Percentiles rank a stretch among this genome's conserved stretches.
phyloP scores from a whole-genome alignment of 352 stramenopile genomes.

The Phytophthora cryptogea region DNA sequence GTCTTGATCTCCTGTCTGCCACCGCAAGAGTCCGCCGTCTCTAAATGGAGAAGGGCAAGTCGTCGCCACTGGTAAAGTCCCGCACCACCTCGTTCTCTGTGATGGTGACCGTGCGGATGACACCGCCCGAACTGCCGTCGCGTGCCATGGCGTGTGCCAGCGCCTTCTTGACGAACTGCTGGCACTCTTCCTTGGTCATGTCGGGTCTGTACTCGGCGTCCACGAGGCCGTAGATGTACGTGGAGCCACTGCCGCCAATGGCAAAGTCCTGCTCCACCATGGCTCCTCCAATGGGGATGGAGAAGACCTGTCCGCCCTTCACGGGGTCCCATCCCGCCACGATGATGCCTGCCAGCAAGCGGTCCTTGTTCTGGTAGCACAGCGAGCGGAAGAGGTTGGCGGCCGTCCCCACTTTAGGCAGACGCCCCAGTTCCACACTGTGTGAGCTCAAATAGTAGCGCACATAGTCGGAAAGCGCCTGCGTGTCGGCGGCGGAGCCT shows the following conservation, averaged over 20 bases:
- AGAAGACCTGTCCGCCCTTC: slow-evolving; percentile 96
- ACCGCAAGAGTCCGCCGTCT: not conserved
- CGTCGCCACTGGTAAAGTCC: slow-evolving; percentile 92
- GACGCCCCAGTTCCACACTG: slow-evolving; percentile 82
- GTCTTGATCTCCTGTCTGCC: slow-evolving; percentile 5
- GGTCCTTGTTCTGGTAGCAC: slow-evolving; percentile 99
- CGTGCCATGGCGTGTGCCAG: slow-evolving; percentile 97
- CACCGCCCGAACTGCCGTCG: slow-evolving; percentile 97
- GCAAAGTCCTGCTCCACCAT: slow-evolving; percentile 98
- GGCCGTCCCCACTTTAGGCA: slow-evolving; percentile 97
- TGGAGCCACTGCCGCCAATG: slow-evolving; percentile 96
- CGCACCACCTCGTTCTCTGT: slow-evolving; percentile 90
- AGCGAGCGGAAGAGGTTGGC: slow-evolving; percentile 96
- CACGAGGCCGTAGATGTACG: slow-evolving; percentile 98
- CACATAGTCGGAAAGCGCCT: slow-evolving; percentile 89
- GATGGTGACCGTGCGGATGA: slow-evolving; percentile 97
- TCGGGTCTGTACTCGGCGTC: slow-evolving; percentile 93
- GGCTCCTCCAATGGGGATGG: slow-evolving; percentile 94
- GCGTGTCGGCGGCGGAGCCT: slow-evolving; percentile 97
- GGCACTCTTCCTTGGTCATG: slow-evolving; percentile 98
- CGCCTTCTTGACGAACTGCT: slow-evolving; percentile 95
- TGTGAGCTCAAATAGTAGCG: slow-evolving; percentile 81
- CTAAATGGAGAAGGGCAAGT: slow-evolving; percentile 90
- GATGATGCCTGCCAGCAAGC: slow-evolving; percentile 95
- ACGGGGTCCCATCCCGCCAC: slow-evolving; percentile 97